Percentiles rank a stretch among this genome's conserved stretches.
phyloP scores from a whole-genome alignment of 108 stramenopile genomes.

The Nannochloropsis gaditana region DNA sequence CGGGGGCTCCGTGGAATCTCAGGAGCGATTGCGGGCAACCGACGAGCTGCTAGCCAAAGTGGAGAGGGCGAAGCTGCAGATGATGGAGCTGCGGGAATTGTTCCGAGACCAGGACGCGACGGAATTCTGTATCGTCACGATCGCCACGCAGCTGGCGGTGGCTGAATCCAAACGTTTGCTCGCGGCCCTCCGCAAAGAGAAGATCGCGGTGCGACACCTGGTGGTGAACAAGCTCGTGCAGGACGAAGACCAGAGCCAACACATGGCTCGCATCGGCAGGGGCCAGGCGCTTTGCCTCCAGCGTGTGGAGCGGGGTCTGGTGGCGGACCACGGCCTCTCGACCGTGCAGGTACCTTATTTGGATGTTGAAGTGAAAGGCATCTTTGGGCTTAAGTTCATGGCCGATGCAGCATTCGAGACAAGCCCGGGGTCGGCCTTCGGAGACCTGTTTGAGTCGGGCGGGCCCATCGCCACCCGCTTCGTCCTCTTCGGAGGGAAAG shows the following conservation, averaged over 20 bases:
- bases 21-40: not conserved
- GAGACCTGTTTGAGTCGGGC: not conserved
- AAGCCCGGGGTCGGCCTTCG: not conserved
- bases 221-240: conserved; percentile 45
- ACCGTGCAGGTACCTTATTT: conserved; percentile 28
- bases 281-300: not conserved
- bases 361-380: conserved; percentile 21
- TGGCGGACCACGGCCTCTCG: not conserved
- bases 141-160: conserved; percentile 48
- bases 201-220: conserved; percentile 39
- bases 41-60: not conserved
- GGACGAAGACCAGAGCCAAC: not conserved
- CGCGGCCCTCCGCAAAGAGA: conserved; percentile 20
- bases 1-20: not conserved
- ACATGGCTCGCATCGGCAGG: not conserved
- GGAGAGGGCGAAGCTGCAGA: not conserved
- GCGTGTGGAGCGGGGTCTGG: not conserved
- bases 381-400: conserved; percentile 22
- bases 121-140: conserved; percentile 50
- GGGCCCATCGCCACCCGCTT: conserved; percentile 36
- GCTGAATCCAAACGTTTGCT: conserved; percentile 50
- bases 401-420: not conserved
- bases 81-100: conserved; percentile 30
- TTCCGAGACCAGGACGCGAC: conserved; percentile 44
- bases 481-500: conserved; percentile 50